phyloP scores from a whole-genome alignment of 2,329 filamentous ascomycete genomes.

The Neopestalotiopsis sp. region DNA sequence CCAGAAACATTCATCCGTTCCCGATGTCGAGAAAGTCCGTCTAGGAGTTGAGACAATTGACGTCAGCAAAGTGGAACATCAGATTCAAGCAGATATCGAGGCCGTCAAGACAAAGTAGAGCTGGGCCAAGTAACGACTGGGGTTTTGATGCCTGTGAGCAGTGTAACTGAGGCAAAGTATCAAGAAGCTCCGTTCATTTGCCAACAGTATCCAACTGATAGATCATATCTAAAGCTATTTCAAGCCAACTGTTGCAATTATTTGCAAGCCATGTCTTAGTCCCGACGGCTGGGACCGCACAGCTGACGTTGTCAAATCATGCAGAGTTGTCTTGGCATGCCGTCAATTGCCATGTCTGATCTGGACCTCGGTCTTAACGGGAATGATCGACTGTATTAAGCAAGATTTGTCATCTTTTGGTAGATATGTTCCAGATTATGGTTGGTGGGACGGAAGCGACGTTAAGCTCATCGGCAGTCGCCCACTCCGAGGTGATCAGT shows the following conservation, averaged over 20 bases:
- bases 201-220: too few species aligned
- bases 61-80: constrained; percentile 8
- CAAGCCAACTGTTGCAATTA: too few species aligned
- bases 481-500: background rate
- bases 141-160: too few species aligned
- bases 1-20: constrained; percentile 16
- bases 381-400: background rate
- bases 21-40: constrained; percentile 18
- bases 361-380: background rate
- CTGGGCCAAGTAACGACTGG: background rate
- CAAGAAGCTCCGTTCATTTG: too few species aligned
- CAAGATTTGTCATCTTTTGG: background rate
- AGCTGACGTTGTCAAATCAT: too few species aligned
- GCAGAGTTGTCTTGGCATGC: too few species aligned
- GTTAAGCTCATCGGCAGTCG: background rate
- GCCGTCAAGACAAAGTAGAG: constrained; percentile 6
- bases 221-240: too few species aligned
- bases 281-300: too few species aligned
- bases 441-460: background rate
- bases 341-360: too few species aligned
- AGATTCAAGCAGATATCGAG: constrained; percentile 1
- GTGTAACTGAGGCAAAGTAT: too few species aligned
- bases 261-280: too few species aligned
- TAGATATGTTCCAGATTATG: background rate
- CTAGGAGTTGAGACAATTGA: constrained; percentile 13